Percentiles rank a stretch among this genome's conserved stretches.
Evolutionary conservation across 2,329 filamentous ascomycete genomes (phyloP).

Genomic region (Knoxdaviesia proteae): DNA sequence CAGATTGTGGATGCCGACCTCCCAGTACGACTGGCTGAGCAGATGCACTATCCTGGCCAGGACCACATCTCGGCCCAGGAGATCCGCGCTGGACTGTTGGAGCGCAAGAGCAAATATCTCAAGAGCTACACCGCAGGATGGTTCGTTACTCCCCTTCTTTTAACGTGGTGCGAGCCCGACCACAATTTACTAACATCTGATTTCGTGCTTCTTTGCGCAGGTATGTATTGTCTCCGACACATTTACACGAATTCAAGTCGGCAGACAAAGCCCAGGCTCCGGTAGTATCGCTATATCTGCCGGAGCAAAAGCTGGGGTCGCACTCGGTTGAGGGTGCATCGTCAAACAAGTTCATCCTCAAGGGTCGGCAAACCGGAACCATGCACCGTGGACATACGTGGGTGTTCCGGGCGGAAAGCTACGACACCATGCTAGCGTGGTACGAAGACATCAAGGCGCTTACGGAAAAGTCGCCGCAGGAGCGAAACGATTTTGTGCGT

Average conservation of each 20-base stretch:
- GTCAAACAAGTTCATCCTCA: conserved; percentile 95
- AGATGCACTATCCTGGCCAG: conserved; percentile 80
- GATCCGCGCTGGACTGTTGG: conserved; percentile 73
- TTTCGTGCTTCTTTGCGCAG: conserved; percentile 19
- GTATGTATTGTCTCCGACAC: conserved; percentile 91
- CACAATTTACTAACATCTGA: neutral
- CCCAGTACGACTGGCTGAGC: conserved; percentile 55
- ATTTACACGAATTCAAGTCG: conserved; percentile 98
- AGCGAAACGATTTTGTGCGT: conserved; percentile 71
- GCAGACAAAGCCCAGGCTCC: conserved; percentile 80
- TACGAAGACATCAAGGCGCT: conserved; percentile 82
- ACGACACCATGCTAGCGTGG: conserved; percentile 95
- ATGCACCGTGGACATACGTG: conserved; percentile 70
- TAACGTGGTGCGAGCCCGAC: neutral
- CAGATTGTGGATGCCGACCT: conserved; percentile 74
- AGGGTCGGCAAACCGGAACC: conserved; percentile 77
- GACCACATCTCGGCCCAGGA: conserved; percentile 66
- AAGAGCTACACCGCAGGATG: conserved; percentile 95
- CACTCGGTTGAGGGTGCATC: conserved; percentile 65
- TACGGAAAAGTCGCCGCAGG: conserved; percentile 73
- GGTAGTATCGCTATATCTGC: conserved; percentile 88
- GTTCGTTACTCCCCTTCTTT: conserved; percentile 26
- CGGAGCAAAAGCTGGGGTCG: conserved; percentile 86
- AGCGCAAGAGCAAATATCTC: conserved; percentile 96
- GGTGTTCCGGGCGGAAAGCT: conserved; percentile 50